phyloP scores from a whole-genome alignment of 2,329 filamentous ascomycete species.

The Colletotrichum horii region DNA sequence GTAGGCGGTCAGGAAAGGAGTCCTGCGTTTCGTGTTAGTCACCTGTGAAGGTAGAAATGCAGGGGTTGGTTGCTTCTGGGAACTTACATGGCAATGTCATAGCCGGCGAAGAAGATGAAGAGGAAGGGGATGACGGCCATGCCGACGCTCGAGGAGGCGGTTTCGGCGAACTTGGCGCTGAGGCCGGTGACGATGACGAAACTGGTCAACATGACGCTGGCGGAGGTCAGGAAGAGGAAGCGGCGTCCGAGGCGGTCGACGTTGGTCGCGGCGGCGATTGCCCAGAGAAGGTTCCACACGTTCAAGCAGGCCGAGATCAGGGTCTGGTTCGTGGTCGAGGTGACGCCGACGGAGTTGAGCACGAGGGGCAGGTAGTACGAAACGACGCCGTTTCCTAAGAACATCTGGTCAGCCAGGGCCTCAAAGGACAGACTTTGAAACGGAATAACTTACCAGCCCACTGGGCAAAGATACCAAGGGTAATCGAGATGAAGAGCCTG shows the following conservation, averaged over 20 bases:
- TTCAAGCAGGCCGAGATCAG: slow-evolving; percentile 32
- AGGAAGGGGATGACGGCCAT: slow-evolving; percentile 38
- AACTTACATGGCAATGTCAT: slow-evolving; percentile 18
- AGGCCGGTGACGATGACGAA: slow-evolving; percentile 18
- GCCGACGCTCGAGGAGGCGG: slow-evolving; percentile 25
- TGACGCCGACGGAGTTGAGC: slow-evolving; percentile 30
- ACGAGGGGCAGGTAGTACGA: slow-evolving; percentile 26
- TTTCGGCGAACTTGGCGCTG: slow-evolving; percentile 22
- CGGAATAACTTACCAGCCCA: not conserved
- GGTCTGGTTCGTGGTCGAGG: slow-evolving; percentile 38
- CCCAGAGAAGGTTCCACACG: slow-evolving; percentile 20
- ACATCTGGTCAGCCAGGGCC: fast-evolving
- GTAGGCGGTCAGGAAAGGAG: slow-evolving; percentile 9
- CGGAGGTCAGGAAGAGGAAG: slow-evolving; percentile 13
- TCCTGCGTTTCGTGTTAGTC: not conserved
- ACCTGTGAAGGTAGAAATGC: not conserved
- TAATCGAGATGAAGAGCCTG: slow-evolving; percentile 32
- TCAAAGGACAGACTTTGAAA: fast-evolving
- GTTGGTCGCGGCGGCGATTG: slow-evolving; percentile 12
- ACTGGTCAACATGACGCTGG: slow-evolving; percentile 11
- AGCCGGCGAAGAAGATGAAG: slow-evolving; percentile 42
- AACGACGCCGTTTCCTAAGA: slow-evolving; percentile 31
- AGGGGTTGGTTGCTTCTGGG: too few species aligned
- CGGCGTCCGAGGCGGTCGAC: slow-evolving; percentile 17
- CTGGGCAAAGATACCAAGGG: slow-evolving; percentile 33